Conservation (phyloP, 23 red algal genomes). For the Gracilaria vermiculophylla region DNA sequence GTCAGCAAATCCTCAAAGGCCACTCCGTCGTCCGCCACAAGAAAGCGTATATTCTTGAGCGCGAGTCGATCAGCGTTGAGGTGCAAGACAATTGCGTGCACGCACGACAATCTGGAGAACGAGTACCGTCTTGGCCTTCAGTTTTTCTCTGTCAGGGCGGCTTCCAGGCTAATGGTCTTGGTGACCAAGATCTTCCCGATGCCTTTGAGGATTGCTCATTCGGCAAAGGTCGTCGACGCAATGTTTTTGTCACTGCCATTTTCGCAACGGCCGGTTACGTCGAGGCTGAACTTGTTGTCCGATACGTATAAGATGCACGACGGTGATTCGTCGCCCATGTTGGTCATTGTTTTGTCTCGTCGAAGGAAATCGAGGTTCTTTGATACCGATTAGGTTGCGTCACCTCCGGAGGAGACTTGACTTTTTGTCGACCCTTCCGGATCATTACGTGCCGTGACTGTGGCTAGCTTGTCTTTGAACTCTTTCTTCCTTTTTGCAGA, state of each 20-base stretch:
- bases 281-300: neutral
- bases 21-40: neutral
- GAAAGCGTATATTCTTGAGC: neutral
- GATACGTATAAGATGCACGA: neutral
- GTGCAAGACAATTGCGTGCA: neutral
- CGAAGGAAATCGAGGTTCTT: neutral
- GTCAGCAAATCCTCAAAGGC: neutral
- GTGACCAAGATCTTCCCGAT: conserved; percentile 1
- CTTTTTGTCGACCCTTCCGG: neutral
- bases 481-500: neutral
- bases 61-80: neutral
- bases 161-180: neutral
- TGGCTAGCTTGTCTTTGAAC: neutral
- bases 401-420: neutral
- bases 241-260: conserved; percentile 30
- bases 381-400: neutral
- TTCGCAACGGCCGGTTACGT: conserved; percentile 16
- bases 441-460: neutral
- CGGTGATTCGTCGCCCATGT: neutral
- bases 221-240: neutral
- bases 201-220: neutral
- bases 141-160: neutral
- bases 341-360: neutral
- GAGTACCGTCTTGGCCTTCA: neutral
- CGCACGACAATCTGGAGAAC: neutral